Conservation (phyloP, 2,329 filamentous ascomycete genomes). For the Monilinia aucupariae region DNA sequence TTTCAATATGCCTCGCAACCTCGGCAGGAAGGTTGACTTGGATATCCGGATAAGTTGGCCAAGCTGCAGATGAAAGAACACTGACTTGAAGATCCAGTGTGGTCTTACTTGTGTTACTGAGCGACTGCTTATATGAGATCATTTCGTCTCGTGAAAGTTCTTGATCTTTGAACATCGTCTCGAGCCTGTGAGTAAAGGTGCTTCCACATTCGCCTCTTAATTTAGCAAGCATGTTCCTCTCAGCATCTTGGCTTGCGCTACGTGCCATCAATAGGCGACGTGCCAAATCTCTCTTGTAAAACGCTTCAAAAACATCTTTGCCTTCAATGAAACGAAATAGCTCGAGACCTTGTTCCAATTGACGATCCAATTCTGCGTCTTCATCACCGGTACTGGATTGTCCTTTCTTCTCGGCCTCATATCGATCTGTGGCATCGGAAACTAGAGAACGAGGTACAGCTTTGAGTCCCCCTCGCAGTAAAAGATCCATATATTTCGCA, state of each 20-base stretch:
- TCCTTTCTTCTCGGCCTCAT: conserved; percentile 54
- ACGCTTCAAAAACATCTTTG: conserved; percentile 96
- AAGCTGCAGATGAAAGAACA: conserved; percentile 84
- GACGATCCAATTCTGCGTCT: conserved; percentile 83
- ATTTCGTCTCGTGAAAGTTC: conserved; percentile 91
- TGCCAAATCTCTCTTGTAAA: conserved; percentile 97
- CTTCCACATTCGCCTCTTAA: conserved; percentile 90
- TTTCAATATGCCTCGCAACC: conserved; percentile 69
- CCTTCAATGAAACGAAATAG: conserved; percentile 96
- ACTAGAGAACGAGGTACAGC: conserved; percentile 66
- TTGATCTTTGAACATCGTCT: conserved; percentile 99
- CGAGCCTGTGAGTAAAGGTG: conserved; percentile 91
- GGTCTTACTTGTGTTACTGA: conserved; percentile 47
- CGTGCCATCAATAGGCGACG: conserved; percentile 83
- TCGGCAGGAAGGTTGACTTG: conserved; percentile 67
- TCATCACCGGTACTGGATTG: conserved; percentile 72
- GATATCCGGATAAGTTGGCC: conserved; percentile 82
- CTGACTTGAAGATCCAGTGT: conserved; percentile 74
- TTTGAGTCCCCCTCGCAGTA: conserved; percentile 83
- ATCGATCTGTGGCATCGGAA: conserved; percentile 54
- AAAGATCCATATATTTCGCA: conserved; percentile 88
- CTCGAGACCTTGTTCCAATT: conserved; percentile 87
- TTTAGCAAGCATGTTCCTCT: conserved; percentile 89
- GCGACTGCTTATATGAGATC: conserved; percentile 70
- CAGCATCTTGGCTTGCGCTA: conserved; percentile 90